These are phyloP conservation scores for Rosa hybrid DNA, from an alignment of 331 rosid genomes.

Conservation along the genomic window DNA sequence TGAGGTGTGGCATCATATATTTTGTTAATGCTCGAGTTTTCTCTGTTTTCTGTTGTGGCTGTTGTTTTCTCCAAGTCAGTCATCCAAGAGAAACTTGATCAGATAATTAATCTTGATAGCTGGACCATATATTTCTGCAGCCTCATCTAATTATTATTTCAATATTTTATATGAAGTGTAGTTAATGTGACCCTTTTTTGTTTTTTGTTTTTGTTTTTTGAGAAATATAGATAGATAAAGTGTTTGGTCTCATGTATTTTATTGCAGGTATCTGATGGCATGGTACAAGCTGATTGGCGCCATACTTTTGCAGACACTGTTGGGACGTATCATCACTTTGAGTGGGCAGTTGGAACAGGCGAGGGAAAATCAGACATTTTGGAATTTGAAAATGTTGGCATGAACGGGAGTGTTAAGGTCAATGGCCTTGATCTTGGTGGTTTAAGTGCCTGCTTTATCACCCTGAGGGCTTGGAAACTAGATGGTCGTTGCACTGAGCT, in stretches of 20 bases:
- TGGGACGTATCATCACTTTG: slow-evolving; percentile 87
- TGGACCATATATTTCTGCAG: slow-evolving; percentile 21
- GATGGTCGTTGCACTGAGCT: slow-evolving; percentile 95
- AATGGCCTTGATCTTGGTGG: slow-evolving; percentile 80
- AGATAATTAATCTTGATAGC: slow-evolving; percentile 15
- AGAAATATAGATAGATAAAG: slow-evolving; percentile 23
- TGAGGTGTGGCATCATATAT: slow-evolving; percentile 68
- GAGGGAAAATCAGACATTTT: slow-evolving; percentile 94
- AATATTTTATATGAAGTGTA: not conserved
- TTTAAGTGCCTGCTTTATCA: slow-evolving; percentile 79
- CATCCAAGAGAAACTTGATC: slow-evolving; percentile 10
- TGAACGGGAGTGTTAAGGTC: slow-evolving; percentile 77
- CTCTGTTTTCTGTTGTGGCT: slow-evolving; percentile 13
- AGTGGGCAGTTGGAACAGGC: slow-evolving; percentile 98
- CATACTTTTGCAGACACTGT: slow-evolving; percentile 80
- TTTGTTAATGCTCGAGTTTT: slow-evolving; percentile 19
- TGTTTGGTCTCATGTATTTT: slow-evolving; percentile 21
- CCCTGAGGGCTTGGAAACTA: slow-evolving; percentile 91
- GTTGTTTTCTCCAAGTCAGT: slow-evolving; percentile 11
- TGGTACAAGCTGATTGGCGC: slow-evolving; percentile 88
- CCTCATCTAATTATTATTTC: not conserved
- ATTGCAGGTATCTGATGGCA: slow-evolving; percentile 77
- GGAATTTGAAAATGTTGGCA: slow-evolving; percentile 93
- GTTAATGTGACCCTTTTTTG: not conserved
- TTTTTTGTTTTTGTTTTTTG: not conserved